Conservation (phyloP, 192 early-diverging fungal genomes). For the Backusella psychrophila region DNA sequence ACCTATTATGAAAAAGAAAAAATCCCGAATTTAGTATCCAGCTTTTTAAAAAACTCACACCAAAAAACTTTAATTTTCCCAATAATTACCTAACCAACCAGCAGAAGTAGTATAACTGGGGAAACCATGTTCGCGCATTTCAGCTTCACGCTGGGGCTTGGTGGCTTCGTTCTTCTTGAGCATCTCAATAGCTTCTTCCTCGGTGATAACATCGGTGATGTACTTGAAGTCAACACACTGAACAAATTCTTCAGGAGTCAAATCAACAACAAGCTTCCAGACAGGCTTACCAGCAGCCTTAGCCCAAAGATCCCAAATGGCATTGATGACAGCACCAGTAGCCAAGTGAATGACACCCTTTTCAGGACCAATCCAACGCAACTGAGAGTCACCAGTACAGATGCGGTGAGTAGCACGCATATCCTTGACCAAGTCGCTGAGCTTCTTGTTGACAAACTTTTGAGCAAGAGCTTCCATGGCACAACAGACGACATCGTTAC, state of each 20-base stretch:
- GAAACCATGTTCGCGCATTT: conserved; percentile 37
- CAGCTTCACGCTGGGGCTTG: conserved; percentile 31
- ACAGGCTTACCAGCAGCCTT: conserved; percentile 41
- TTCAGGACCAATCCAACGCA: conserved; percentile 42
- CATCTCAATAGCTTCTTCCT: conserved; percentile 40
- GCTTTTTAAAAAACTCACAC: background rate
- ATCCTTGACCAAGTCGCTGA: conserved; percentile 19
- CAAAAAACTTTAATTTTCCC: background rate
- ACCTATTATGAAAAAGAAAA: conserved; percentile 16
- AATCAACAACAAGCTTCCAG: conserved; percentile 43
- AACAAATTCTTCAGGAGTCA: conserved; percentile 43
- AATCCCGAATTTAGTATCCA: background rate
- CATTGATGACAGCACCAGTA: conserved; percentile 44
- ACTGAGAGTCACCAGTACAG: conserved; percentile 36
- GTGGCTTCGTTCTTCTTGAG: conserved; percentile 35
- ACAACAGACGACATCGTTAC: conserved; percentile 25
- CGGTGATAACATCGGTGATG: conserved; percentile 43
- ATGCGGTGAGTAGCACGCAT: conserved; percentile 36
- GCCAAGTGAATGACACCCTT: conserved; percentile 42
- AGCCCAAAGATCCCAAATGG: conserved; percentile 46
- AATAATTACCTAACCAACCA: conserved; percentile 39
- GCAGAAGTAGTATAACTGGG: conserved; percentile 44
- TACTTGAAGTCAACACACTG: conserved; percentile 43
- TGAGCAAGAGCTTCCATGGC: conserved; percentile 33
- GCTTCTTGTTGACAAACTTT: conserved; percentile 34